Conservation (phyloP, 148 eudicot genomes). For the Dianthus caryophyllus region DNA sequence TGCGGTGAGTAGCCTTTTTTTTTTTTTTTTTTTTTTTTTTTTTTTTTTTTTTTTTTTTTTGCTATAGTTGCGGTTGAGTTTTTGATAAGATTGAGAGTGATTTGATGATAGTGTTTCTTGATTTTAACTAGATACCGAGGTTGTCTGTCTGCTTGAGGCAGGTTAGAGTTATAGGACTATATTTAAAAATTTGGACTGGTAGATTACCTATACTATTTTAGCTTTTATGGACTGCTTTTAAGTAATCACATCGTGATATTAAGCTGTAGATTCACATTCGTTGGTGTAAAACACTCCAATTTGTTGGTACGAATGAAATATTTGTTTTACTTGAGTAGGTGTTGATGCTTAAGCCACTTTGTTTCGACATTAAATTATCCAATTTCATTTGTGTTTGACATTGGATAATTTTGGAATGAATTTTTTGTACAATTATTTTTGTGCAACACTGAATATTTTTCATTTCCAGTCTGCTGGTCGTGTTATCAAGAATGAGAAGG, state of each 20-base stretch:
- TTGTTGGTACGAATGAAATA: neutral
- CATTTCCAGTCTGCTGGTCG: slow-evolving; percentile 69
- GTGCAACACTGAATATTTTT: slow-evolving; percentile 13
- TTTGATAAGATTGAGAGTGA: neutral
- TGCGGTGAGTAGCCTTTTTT: slow-evolving; percentile 55
- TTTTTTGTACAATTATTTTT: slow-evolving; percentile 5
- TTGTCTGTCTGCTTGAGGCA: neutral
- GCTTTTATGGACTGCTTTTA: neutral
- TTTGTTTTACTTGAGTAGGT: neutral
- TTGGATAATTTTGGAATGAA: neutral
- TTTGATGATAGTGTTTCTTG: neutral
- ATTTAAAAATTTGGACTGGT: neutral
- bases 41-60: neutral
- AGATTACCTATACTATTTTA: neutral
- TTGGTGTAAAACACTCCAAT: neutral
- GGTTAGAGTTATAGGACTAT: neutral
- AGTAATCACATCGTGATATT: too few relatives aligned
- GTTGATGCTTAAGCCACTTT: neutral
- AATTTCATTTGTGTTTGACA: neutral
- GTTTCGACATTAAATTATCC: neutral
- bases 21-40: neutral
- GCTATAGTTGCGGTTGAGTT: neutral
- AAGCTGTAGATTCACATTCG: too few relatives aligned
- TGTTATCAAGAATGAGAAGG: slow-evolving; percentile 38
- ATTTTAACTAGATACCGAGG: neutral